Percentiles rank a stretch among this genome's conserved stretches.
These are phyloP conservation scores for Nissolia schottii DNA, from an alignment of 306 rosid species.

Conservation along the genomic window DNA sequence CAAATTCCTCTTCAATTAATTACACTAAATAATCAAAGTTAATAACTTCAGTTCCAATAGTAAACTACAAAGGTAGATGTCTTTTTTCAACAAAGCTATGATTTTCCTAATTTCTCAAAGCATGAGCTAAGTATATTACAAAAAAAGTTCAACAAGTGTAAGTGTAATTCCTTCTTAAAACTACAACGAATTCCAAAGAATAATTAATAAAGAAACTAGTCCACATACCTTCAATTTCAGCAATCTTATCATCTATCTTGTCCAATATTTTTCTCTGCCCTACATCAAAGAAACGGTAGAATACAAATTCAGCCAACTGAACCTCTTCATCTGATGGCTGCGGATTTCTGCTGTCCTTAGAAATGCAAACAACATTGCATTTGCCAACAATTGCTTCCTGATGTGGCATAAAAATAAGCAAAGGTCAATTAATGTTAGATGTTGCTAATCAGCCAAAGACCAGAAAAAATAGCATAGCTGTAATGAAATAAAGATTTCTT, in stretches of 20 bases:
- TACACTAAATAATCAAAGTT: neutral
- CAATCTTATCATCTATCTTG: conserved; percentile 47
- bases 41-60: neutral
- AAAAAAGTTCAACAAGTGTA: neutral
- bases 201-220: neutral
- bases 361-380: conserved; percentile 70
- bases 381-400: conserved; percentile 94
- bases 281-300: conserved; percentile 79
- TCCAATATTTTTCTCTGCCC: conserved; percentile 35
- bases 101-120: neutral
- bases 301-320: conserved; percentile 65
- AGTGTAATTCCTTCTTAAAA: neutral
- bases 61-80: neutral
- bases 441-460: neutral
- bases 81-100: neutral
- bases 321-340: conserved; percentile 53
- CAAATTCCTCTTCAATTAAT: neutral
- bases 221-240: conserved; percentile 57
- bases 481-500: neutral
- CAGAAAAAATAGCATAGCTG: neutral
- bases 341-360: conserved; percentile 58
- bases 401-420: conserved; percentile 3
- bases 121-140: neutral
- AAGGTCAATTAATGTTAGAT: neutral
- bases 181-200: conserved; percentile 1